Evolutionary conservation across 495 filamentous ascomycete genomes (phyloP).

Genomic region (Baudoinia panamericana): DNA sequence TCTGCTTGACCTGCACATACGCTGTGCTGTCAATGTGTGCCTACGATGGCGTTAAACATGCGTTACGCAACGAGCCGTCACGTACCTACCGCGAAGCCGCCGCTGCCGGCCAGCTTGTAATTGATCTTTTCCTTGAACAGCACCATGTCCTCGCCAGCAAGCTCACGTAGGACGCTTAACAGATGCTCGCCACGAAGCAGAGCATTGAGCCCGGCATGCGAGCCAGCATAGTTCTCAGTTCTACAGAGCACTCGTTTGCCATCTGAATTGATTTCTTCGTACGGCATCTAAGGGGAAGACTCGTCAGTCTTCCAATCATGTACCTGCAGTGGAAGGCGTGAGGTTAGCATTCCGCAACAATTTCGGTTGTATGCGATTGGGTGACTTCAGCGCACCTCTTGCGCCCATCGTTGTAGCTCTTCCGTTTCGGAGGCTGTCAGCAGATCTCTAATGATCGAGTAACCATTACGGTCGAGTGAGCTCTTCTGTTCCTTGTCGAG

Average conservation of each 20-base stretch:
- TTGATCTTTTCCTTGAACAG: conserved; percentile 40
- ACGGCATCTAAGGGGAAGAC: conserved; percentile 33
- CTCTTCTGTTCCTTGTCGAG: conserved; percentile 23
- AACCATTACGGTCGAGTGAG: conserved; percentile 31
- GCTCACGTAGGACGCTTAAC: conserved; percentile 26
- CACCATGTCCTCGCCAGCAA: conserved; percentile 34
- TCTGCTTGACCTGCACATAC: conserved; percentile 36
- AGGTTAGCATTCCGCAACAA: too few species aligned
- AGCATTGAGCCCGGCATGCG: conserved; percentile 30
- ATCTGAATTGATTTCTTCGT: conserved; percentile 31
- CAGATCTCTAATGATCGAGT: conserved; percentile 30
- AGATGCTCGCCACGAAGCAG: conserved; percentile 32
- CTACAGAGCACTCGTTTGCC: conserved; percentile 34
- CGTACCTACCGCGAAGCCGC: conserved; percentile 19
- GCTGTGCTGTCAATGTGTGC: conserved; percentile 36
- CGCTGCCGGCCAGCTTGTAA: conserved; percentile 33
- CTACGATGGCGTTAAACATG: not conserved
- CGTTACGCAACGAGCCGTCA: too few species aligned
- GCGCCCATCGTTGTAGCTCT: conserved; percentile 32
- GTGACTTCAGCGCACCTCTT: too few species aligned
- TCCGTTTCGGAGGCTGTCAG: conserved; percentile 23
- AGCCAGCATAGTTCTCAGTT: conserved; percentile 37
- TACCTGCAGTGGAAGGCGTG: too few species aligned
- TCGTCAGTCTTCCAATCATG: conserved; percentile 30
- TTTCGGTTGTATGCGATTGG: too few species aligned